These are phyloP conservation scores for Aspergillus japonicus DNA, from an alignment of 2,329 filamentous ascomycete species.

Conservation along the genomic window DNA sequence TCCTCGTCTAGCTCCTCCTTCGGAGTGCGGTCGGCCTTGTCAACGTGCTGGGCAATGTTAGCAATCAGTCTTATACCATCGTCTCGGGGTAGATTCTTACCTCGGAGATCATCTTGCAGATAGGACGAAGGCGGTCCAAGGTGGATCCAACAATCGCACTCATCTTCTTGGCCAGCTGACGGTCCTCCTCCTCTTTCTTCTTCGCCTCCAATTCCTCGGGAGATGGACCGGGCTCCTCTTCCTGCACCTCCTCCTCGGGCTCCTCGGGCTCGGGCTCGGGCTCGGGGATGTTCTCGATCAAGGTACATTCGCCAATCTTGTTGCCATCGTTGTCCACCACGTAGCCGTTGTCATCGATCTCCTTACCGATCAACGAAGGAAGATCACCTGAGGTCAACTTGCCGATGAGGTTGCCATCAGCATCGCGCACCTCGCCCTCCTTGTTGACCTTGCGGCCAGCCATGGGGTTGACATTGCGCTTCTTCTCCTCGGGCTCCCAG, in stretches of 20 bases:
- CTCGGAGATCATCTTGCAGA: slow-evolving; percentile 82
- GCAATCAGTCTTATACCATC: slow-evolving; percentile 1
- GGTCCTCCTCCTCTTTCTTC: slow-evolving; percentile 64
- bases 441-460: slow-evolving; percentile 53
- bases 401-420: slow-evolving; percentile 48
- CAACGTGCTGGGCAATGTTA: slow-evolving; percentile 60
- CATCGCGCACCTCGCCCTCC: slow-evolving; percentile 49
- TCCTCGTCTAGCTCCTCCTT: slow-evolving; percentile 91
- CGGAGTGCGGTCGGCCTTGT: slow-evolving; percentile 74
- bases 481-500: slow-evolving; percentile 61
- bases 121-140: slow-evolving; percentile 77
- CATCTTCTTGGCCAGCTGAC: slow-evolving; percentile 76
- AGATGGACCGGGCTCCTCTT: slow-evolving; percentile 38
- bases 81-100: slow-evolving; percentile 45
- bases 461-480: slow-evolving; percentile 60
- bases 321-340: slow-evolving; percentile 61
- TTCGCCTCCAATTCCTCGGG: slow-evolving; percentile 54
- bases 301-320: slow-evolving; percentile 62
- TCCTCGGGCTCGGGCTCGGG: slow-evolving; percentile 28
- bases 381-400: slow-evolving; percentile 47
- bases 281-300: slow-evolving; percentile 58
- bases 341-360: slow-evolving; percentile 52
- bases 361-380: slow-evolving; percentile 42
- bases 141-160: slow-evolving; percentile 70
- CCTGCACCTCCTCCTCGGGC: slow-evolving; percentile 33